Base-by-base conservation (phyloP, 345 rosid species). In the Hirschfeldia incana region DNA sequence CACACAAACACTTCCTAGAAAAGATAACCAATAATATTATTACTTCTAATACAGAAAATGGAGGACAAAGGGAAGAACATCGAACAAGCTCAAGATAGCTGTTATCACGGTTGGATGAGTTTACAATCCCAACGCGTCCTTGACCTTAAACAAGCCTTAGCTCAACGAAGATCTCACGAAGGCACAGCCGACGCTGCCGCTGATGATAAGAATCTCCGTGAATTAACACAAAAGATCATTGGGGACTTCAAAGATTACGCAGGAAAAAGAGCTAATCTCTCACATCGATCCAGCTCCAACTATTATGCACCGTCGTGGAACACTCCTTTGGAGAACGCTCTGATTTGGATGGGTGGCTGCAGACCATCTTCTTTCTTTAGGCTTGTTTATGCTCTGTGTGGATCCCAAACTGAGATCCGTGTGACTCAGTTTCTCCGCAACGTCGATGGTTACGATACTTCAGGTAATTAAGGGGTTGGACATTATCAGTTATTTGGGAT, bases 311-410 rank as follows among this genome's bases (percentile, higher is more conserved):
- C 89, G 4, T 2, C 74, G 8, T 85, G 85, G 88, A 79, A 83
- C 73, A 85, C 82, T 33, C 55, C 86, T 37, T 44, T 84, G 8
- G 89, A 85, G 85, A 85, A 86, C 72, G 85, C 88, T 60, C 67
- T 83, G 3, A 76, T 83, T 51, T 84, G 91, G 86, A 60, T 86
- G 42, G 86, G 81, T 8, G 89, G 88, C 6, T 89, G 88, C 65
- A 62, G 89, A 44, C 90, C 91, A 6, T 77, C 91, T 53, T 76
- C 82, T 13, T 83, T 44, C 58, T 51, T 87, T 64, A 72, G 89
- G 30, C 83, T 87, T 6, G 28, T 85, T 46, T 86, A 85, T 42
- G 82, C 81, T 29, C 71, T 74, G 27, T 77, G 78, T 15, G 84
- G 88, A 5, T 76, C 82, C 1, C 51, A 83, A 27, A 68, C 79